A percentile compares a stretch with the other conserved stretches of the same genome.
Conservation (phyloP, 257 asterid genomes). For the Przewalskia tangutica region DNA sequence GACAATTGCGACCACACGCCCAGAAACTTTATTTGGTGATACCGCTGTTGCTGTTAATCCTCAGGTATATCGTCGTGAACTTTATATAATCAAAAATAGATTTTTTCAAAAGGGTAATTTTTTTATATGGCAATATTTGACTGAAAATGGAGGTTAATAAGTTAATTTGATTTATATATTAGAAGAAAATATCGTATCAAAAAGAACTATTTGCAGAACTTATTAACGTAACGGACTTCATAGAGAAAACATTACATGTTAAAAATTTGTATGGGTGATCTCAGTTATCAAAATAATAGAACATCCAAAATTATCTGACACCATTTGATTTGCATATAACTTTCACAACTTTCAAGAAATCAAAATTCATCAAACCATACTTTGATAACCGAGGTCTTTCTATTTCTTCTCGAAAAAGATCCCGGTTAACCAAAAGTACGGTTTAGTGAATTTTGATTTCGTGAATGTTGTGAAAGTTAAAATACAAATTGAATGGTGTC, state of each 20-base stretch:
- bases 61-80: slow-evolving; percentile 33
- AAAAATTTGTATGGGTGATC: neutral
- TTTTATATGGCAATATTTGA: neutral
- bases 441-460: neutral
- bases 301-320: neutral
- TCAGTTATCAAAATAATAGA: neutral
- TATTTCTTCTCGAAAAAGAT: neutral
- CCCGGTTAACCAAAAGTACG: neutral
- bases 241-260: neutral
- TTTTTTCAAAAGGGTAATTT: neutral
- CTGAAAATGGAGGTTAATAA: neutral
- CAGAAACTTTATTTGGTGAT: slow-evolving; percentile 98
- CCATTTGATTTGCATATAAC: neutral
- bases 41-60: slow-evolving; percentile 95
- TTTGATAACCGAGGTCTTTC: neutral
- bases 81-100: neutral
- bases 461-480: neutral
- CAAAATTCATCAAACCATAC: neutral
- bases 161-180: neutral
- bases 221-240: neutral
- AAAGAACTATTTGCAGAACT: neutral
- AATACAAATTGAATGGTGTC: neutral
- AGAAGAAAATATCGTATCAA: neutral
- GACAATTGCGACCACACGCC: slow-evolving; percentile 95
- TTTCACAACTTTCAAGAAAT: neutral